A percentile compares a stretch with the other conserved stretches of the same genome.
Conservation (phyloP, 805 yeast species). For the Yamadazyma akitaensis region DNA sequence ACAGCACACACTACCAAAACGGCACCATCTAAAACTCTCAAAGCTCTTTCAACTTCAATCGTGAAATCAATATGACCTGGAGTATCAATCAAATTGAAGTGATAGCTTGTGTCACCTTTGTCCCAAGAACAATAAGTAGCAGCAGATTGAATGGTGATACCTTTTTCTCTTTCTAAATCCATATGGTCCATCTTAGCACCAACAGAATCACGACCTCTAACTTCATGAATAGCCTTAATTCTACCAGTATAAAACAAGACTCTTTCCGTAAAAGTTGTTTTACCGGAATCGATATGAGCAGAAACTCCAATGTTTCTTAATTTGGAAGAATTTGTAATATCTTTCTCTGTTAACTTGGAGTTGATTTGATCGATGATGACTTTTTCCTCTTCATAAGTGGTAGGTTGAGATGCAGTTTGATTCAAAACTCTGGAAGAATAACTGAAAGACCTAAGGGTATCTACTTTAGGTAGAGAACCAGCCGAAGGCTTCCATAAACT, state of each 20-base stretch:
- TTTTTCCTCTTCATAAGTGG: conserved; percentile 71
- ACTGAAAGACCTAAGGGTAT: neutral
- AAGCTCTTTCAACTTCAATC: conserved; percentile 97
- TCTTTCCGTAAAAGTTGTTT: conserved; percentile 97
- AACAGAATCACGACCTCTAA: conserved; percentile 92
- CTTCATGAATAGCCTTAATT: conserved; percentile 95
- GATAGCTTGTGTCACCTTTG: conserved; percentile 63
- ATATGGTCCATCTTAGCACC: conserved; percentile 99
- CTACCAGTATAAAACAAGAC: conserved; percentile 95
- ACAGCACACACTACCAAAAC: conserved; percentile 98
- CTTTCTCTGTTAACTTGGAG: conserved; percentile 46
- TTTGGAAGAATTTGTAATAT: conserved; percentile 46
- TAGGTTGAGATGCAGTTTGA: conserved; percentile 22
- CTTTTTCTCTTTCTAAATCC: conserved; percentile 98
- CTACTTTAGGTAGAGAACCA: neutral
- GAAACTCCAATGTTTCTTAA: conserved; percentile 96
- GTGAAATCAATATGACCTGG: conserved; percentile 99
- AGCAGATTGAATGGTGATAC: conserved; percentile 97
- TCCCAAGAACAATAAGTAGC: conserved; percentile 98
- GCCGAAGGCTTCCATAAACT: neutral
- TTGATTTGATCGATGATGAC: conserved; percentile 60
- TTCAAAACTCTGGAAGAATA: conserved; percentile 4
- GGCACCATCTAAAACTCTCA: conserved; percentile 97
- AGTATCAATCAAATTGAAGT: conserved; percentile 93
- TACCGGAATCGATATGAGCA: conserved; percentile 97